Evolutionary conservation across 208 protist species (phyloP).

Genomic region (Angomonas desouzai): DNA sequence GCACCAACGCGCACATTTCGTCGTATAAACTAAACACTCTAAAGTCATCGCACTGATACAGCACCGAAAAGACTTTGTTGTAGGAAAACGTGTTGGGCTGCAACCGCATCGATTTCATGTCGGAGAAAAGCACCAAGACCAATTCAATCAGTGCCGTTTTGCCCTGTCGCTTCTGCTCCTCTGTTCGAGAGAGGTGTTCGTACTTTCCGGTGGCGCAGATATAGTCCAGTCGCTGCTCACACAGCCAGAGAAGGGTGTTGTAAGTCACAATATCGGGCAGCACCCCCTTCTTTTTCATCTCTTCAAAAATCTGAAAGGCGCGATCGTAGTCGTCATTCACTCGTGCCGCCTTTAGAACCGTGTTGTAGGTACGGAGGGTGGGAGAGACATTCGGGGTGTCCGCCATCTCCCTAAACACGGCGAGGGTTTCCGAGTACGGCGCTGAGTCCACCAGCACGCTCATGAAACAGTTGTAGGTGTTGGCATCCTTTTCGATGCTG

Average conservation of each 20-base stretch:
- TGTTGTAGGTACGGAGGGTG: constrained; percentile 88
- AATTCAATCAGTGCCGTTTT: constrained; percentile 61
- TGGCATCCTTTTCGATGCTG: constrained; percentile 56
- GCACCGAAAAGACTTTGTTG: constrained; percentile 67
- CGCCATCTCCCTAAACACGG: constrained; percentile 73
- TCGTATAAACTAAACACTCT: constrained; percentile 73
- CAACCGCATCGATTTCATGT: constrained; percentile 74
- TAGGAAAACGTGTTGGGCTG: constrained; percentile 88
- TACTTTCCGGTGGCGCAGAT: constrained; percentile 51
- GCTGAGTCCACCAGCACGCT: constrained; percentile 76
- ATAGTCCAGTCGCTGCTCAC: constrained; percentile 78
- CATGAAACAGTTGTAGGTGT: constrained; percentile 92
- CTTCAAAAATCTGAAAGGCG: constrained; percentile 87
- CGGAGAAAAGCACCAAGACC: constrained; percentile 56
- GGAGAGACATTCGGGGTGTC: constrained; percentile 35
- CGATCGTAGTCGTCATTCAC: constrained; percentile 82
- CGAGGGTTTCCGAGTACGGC: constrained; percentile 79
- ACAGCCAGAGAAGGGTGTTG: constrained; percentile 85
- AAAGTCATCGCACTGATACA: constrained; percentile 59
- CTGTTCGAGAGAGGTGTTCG: constrained; percentile 30
- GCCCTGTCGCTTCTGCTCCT: constrained; percentile 61
- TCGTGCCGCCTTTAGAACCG: constrained; percentile 68
- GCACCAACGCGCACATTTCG: neutral
- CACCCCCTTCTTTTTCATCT: constrained; percentile 85
- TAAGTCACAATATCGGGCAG: constrained; percentile 88